Percentiles rank a stretch among this genome's conserved stretches.
phyloP scores from a whole-genome alignment of 805 yeast genomes.

The Isabelozyma heimii region DNA sequence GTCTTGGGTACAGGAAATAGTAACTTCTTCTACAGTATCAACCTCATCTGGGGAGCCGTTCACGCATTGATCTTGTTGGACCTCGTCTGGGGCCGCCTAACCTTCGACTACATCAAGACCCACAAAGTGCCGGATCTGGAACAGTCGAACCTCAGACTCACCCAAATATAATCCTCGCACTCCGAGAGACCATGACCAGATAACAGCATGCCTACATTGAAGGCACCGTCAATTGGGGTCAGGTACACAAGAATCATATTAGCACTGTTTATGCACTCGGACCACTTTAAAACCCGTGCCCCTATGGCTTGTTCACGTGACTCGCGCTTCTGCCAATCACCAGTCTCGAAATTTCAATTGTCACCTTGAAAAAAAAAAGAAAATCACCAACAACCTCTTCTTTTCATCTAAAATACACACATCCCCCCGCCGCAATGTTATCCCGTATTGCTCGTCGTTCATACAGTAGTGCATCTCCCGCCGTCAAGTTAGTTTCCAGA shows the following conservation, averaged over 20 bases:
- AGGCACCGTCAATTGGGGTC: no score
- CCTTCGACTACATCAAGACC: conserved; percentile 54
- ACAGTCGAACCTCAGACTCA: conserved; percentile 33
- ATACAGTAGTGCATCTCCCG: conserved; percentile 39
- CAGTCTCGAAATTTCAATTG: background rate
- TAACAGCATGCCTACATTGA: background rate
- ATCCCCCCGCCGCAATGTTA: conserved; percentile 23
- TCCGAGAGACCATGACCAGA: no score
- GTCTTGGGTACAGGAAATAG: conserved; percentile 92
- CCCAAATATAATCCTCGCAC: no score
- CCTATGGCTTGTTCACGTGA: background rate
- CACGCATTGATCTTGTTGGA: conserved; percentile 70
- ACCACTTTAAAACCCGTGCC: background rate
- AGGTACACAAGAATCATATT: no score
- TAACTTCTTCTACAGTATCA: conserved; percentile 93
- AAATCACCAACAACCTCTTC: background rate
- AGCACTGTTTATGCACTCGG: no score
- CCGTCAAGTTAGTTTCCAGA: conserved; percentile 49
- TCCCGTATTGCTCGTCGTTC: conserved; percentile 43
- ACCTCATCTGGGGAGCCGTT: conserved; percentile 73
- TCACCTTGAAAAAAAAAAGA: background rate
- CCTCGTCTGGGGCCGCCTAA: conserved; percentile 75
- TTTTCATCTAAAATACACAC: background rate
- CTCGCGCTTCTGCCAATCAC: background rate
- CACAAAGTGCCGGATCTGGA: conserved; percentile 38